These are phyloP conservation scores for Plasmodium falciparum DNA, from an alignment of 169 alveolate species.

Conservation along the genomic window DNA sequence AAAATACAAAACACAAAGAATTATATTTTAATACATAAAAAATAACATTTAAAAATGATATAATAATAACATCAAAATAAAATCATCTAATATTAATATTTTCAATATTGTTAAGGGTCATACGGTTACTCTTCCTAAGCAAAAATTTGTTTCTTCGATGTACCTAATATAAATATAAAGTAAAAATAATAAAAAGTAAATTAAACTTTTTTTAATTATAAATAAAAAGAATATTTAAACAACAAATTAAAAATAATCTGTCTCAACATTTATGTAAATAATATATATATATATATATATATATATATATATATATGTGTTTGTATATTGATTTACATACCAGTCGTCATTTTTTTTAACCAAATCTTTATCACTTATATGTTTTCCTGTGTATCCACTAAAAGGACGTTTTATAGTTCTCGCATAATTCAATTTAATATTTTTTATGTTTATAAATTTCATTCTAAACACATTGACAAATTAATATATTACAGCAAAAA, in stretches of 20 bases:
- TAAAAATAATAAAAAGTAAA: not conserved
- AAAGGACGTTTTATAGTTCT: constrained; percentile 31
- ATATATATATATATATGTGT: constrained; percentile 3
- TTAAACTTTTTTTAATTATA: too few species aligned
- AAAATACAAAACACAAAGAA: constrained; percentile 2
- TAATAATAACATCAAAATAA: not conserved
- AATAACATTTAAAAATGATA: not conserved
- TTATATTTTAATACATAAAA: not conserved
- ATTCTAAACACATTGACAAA: constrained; percentile 15
- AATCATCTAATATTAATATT: not conserved
- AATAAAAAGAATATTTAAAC: too few species aligned
- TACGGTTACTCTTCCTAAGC: constrained; percentile 92
- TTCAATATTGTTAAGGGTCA: constrained; percentile 1
- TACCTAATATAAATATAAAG: constrained; percentile 26
- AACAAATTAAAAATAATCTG: too few species aligned
- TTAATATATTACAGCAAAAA: not conserved
- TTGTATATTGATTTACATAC: constrained; percentile 76
- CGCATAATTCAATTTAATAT: constrained; percentile 23
- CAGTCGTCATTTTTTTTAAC: constrained; percentile 91
- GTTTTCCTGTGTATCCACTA: constrained; percentile 88
- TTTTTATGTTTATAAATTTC: constrained; percentile 43
- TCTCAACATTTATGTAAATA: too few species aligned
- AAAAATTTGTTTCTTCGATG: constrained; percentile 94
- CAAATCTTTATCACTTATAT: constrained; percentile 89
- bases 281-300: not conserved